These are phyloP conservation scores for Fomitopsis betulina DNA, from an alignment of 1,284 basidiomycete species.

Conservation along the genomic window DNA sequence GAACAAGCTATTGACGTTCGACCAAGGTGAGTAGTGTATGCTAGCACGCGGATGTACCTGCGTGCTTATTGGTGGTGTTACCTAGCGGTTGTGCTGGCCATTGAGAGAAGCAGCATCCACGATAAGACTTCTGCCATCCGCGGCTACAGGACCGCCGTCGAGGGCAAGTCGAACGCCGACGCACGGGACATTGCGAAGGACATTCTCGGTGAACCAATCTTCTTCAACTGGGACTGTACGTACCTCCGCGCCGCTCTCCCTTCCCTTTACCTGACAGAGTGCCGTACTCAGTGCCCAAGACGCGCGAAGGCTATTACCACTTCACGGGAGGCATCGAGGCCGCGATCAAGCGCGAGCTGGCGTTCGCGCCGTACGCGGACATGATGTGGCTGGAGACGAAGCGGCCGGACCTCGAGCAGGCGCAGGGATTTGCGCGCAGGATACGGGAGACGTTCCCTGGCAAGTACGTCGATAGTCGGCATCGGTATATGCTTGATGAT, in stretches of 20 bases:
- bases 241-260: slow-evolving; percentile 11
- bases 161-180: slow-evolving; percentile 71
- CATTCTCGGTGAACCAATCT: slow-evolving; percentile 65
- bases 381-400: slow-evolving; percentile 92
- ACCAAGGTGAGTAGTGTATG: slow-evolving; percentile 55
- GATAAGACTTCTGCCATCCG: slow-evolving; percentile 57
- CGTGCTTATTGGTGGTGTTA: slow-evolving; percentile 3
- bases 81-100: slow-evolving; percentile 60
- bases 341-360: slow-evolving; percentile 79
- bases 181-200: slow-evolving; percentile 71
- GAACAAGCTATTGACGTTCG: slow-evolving; percentile 78
- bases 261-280: neutral
- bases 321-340: slow-evolving; percentile 81
- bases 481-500: neutral
- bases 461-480: slow-evolving; percentile 41
- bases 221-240: slow-evolving; percentile 87
- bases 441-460: slow-evolving; percentile 72
- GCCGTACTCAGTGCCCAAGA: slow-evolving; percentile 63
- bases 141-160: slow-evolving; percentile 54
- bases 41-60: neutral
- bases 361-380: slow-evolving; percentile 81
- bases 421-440: slow-evolving; percentile 72
- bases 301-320: slow-evolving; percentile 90
- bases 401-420: slow-evolving; percentile 77
- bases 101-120: slow-evolving; percentile 39